A percentile compares a stretch with the other conserved stretches of the same genome.
phyloP scores from a whole-genome alignment of 257 asterid genomes.

The Penstemon newberryi region DNA sequence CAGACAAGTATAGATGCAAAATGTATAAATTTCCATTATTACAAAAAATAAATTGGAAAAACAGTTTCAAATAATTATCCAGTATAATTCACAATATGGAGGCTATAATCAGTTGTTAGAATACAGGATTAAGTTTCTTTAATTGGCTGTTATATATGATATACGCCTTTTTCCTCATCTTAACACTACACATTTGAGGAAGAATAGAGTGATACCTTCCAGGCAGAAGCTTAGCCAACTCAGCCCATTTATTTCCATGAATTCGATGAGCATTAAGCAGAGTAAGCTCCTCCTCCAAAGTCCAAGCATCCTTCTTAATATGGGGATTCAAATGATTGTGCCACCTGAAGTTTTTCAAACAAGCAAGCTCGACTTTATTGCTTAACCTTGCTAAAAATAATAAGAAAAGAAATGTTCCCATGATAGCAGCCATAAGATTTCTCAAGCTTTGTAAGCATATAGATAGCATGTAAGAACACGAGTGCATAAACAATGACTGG shows the following conservation, averaged over 20 bases:
- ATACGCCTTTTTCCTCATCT: neutral
- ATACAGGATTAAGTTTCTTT: too few relatives aligned
- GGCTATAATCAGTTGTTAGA: too few relatives aligned
- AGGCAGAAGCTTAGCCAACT: constrained; percentile 91
- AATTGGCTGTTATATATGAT: too few relatives aligned
- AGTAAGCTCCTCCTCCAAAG: constrained; percentile 87
- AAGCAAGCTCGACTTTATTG: neutral
- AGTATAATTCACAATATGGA: too few relatives aligned
- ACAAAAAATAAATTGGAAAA: too few relatives aligned
- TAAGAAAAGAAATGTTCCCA: constrained; percentile 8
- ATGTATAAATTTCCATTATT: too few relatives aligned
- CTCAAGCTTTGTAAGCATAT: neutral
- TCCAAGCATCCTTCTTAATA: constrained; percentile 97
- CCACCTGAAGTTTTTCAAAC: constrained; percentile 60
- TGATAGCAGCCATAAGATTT: neutral
- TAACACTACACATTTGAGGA: constrained; percentile 17
- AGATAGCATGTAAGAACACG: neutral
- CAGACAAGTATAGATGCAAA: too few relatives aligned
- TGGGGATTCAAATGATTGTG: constrained; percentile 97
- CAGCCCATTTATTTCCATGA: constrained; percentile 99
- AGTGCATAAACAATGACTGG: neutral
- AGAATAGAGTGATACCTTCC: constrained; percentile 67
- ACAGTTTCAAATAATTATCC: too few relatives aligned
- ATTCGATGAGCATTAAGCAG: constrained; percentile 80
- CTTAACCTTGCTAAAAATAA: constrained; percentile 4